phyloP scores from a whole-genome alignment of 2,329 filamentous ascomycete genomes.

The Ascocoryne sarcoides region DNA sequence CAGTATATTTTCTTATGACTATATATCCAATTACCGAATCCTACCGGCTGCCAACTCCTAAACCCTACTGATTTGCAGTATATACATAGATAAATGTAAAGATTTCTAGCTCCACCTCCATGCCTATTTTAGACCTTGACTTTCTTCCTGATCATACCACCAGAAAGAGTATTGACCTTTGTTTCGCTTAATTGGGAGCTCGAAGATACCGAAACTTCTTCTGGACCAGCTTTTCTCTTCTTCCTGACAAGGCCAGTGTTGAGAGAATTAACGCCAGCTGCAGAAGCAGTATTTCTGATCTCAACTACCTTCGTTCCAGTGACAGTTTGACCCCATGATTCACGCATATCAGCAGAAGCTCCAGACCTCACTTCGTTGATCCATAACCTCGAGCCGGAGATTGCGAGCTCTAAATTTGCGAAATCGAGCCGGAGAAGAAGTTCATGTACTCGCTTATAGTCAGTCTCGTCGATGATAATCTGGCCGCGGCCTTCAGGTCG shows the following conservation, averaged over 20 bases:
- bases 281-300: conserved; percentile 10
- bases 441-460: conserved; percentile 61
- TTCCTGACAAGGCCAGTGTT: conserved; percentile 38
- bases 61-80: too few relatives aligned
- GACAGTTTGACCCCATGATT: conserved; percentile 44
- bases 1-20: too few relatives aligned
- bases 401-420: conserved; percentile 52
- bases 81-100: too few relatives aligned
- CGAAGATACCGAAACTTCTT: conserved; percentile 6
- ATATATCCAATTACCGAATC: too few relatives aligned
- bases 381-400: conserved; percentile 61
- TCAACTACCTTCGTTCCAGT: conserved; percentile 34
- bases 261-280: conserved; percentile 29
- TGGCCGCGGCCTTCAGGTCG: conserved; percentile 51
- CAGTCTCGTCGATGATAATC: conserved; percentile 51
- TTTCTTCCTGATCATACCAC: conserved; percentile 48
- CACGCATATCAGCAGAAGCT: conserved; percentile 24
- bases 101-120: too few relatives aligned
- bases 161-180: conserved; percentile 40
- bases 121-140: conserved; percentile 34
- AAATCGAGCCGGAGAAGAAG: conserved; percentile 69
- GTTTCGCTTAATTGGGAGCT: neutral
- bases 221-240: conserved; percentile 36
- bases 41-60: too few relatives aligned
- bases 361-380: conserved; percentile 52